A percentile compares a stretch with the other conserved stretches of the same genome.
Evolutionary conservation across 306 rosid genomes (phyloP).

Genomic region (Cucurbita pepo): DNA sequence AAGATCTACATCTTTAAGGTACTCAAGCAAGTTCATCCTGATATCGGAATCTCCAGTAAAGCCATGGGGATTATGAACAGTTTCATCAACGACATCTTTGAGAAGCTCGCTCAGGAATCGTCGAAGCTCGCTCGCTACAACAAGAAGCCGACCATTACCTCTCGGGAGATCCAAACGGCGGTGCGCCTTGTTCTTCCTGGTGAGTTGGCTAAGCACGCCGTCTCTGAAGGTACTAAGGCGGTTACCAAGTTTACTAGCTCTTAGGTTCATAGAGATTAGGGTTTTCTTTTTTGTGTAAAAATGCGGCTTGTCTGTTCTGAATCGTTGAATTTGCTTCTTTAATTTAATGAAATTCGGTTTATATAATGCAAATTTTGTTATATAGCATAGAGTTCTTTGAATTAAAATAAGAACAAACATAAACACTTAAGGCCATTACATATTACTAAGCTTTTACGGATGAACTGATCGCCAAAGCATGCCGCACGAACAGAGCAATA

Average conservation of each 20-base stretch:
- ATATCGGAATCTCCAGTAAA: conserved; percentile 40
- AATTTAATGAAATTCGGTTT: neutral
- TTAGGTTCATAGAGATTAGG: neutral
- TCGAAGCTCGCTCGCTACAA: conserved; percentile 40
- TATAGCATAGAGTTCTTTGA: neutral
- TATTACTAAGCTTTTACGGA: neutral
- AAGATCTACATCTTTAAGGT: conserved; percentile 55
- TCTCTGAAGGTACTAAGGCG: conserved; percentile 52
- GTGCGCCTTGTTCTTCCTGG: conserved; percentile 44
- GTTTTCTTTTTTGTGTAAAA: neutral
- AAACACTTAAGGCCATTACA: neutral
- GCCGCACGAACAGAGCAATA: conserved; percentile 60
- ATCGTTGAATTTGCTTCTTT: neutral
- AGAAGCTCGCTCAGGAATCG: conserved; percentile 43
- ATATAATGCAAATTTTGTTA: neutral
- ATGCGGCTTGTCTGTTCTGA: neutral
- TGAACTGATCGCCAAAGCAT: conserved; percentile 23
- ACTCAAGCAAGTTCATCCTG: conserved; percentile 47
- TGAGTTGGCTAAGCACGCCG: conserved; percentile 50
- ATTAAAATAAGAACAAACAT: neutral
- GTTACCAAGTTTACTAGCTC: conserved; percentile 48
- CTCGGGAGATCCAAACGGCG: conserved; percentile 48
- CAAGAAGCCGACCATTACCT: conserved; percentile 46
- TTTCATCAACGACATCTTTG: conserved; percentile 45
- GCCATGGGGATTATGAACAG: conserved; percentile 55